Evolutionary conservation across 345 rosid species (phyloP).

Genomic region (Psidium friedrichsthalianum): DNA sequence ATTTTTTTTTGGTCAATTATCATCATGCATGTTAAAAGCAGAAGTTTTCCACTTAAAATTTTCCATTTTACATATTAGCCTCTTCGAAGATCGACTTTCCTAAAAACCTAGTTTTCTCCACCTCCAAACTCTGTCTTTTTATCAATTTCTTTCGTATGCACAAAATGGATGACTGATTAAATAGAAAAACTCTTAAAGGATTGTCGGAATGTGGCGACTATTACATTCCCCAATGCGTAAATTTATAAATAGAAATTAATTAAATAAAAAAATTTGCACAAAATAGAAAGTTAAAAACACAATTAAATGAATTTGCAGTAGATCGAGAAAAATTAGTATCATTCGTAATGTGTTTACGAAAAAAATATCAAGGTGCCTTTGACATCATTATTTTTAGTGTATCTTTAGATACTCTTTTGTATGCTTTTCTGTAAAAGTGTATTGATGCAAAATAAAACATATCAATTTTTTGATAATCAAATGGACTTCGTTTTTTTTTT

Average conservation of each 20-base stretch:
- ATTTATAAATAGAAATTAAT: neutral
- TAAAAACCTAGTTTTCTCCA: neutral
- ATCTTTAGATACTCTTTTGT: neutral
- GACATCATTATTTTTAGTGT: neutral
- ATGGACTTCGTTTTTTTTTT: neutral
- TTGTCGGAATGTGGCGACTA: no score
- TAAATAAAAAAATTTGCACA: neutral
- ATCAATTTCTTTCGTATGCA: neutral
- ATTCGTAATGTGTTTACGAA: neutral
- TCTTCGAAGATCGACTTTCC: no score
- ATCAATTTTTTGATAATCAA: neutral
- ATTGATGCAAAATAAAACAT: neutral
- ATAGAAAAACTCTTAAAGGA: neutral
- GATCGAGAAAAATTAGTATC: neutral
- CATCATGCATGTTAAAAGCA: no score
- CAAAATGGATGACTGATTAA: neutral
- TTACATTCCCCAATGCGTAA: neutral
- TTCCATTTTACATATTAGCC: no score
- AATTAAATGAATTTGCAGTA: neutral
- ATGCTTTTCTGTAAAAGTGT: no score
- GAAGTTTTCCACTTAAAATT: no score
- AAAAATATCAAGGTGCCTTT: neutral
- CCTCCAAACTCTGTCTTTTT: neutral
- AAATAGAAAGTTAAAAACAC: neutral
- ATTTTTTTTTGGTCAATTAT: no score